Conservation (phyloP, 2,329 filamentous ascomycete species). For the Scedosporium apiospermum region DNA sequence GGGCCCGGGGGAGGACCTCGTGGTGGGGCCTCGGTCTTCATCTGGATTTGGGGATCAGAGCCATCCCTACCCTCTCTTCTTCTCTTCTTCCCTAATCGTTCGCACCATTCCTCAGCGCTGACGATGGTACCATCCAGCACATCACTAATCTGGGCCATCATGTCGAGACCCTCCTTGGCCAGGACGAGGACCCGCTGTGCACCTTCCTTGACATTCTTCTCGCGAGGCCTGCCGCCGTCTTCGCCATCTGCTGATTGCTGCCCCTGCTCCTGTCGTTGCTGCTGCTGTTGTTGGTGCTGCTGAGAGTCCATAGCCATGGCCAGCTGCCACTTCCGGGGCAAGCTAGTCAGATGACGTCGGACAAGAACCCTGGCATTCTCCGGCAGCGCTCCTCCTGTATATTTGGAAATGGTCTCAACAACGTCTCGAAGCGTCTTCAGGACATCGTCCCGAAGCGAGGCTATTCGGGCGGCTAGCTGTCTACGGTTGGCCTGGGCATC, state of each 20-base stretch:
- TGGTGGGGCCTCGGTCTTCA: slow-evolving; percentile 11
- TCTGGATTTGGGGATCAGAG: neutral
- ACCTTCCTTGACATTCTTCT: slow-evolving; percentile 38
- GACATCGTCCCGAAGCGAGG: slow-evolving; percentile 58
- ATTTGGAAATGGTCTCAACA: slow-evolving; percentile 76
- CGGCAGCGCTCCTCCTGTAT: slow-evolving; percentile 82
- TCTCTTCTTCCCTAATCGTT: slow-evolving; percentile 50
- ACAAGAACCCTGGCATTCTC: slow-evolving; percentile 82
- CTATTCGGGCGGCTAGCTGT: slow-evolving; percentile 53
- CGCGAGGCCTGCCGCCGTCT: slow-evolving; percentile 21
- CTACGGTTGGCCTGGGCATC: slow-evolving; percentile 27
- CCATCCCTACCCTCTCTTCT: neutral
- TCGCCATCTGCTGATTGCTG: slow-evolving; percentile 25
- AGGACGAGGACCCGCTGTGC: slow-evolving; percentile 76
- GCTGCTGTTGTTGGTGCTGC: slow-evolving; percentile 18
- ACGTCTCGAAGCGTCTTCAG: slow-evolving; percentile 73
- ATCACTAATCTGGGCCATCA: slow-evolving; percentile 84
- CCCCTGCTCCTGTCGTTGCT: slow-evolving; percentile 15
- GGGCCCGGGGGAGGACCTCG: slow-evolving; percentile 14
- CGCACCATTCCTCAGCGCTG: slow-evolving; percentile 87
- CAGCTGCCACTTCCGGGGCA: slow-evolving; percentile 73
- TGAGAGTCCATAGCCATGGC: slow-evolving; percentile 43
- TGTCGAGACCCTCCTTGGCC: slow-evolving; percentile 83
- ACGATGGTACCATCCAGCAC: slow-evolving; percentile 84
- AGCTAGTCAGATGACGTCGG: slow-evolving; percentile 69